Evolutionary conservation across 2,329 filamentous ascomycete genomes (phyloP).

Genomic region (Monascus ruber): DNA sequence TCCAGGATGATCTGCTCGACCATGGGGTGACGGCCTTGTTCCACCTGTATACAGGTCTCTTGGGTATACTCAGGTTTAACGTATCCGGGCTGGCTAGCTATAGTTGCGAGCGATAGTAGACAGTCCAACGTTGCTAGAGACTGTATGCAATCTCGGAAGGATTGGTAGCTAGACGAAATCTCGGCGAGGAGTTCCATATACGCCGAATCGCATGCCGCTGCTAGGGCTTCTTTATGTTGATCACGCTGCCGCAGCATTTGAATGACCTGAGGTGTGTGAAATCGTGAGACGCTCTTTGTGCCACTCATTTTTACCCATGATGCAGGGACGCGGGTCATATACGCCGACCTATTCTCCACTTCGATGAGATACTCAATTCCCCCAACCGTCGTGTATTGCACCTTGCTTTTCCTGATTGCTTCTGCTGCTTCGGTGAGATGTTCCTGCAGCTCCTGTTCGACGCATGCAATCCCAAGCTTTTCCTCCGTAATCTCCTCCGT

Average conservation of each 20-base stretch:
- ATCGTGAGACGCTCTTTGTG: slow-evolving; percentile 83
- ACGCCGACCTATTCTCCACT: slow-evolving; percentile 58
- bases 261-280: slow-evolving; percentile 86
- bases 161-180: slow-evolving; percentile 76
- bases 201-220: slow-evolving; percentile 78
- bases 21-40: slow-evolving; percentile 80
- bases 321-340: slow-evolving; percentile 78
- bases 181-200: slow-evolving; percentile 61
- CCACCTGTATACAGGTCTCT: slow-evolving; percentile 57
- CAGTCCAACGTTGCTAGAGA: slow-evolving; percentile 82
- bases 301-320: slow-evolving; percentile 93
- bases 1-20: slow-evolving; percentile 81
- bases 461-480: slow-evolving; percentile 80
- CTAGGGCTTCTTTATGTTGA: slow-evolving; percentile 86
- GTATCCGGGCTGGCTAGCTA: slow-evolving; percentile 81
- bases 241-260: slow-evolving; percentile 76
- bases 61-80: slow-evolving; percentile 60
- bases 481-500: slow-evolving; percentile 81
- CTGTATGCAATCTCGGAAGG: slow-evolving; percentile 77
- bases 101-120: slow-evolving; percentile 70
- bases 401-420: slow-evolving; percentile 59
- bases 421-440: slow-evolving; percentile 62
- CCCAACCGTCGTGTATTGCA: slow-evolving; percentile 71
- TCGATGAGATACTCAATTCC: slow-evolving; percentile 95
- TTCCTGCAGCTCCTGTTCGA: slow-evolving; percentile 76